Evolutionary conservation across 495 filamentous ascomycete genomes (phyloP), one percentile per base, ranked within the genome.

Genomic region (Sphaerosporella brunnea): DNA sequence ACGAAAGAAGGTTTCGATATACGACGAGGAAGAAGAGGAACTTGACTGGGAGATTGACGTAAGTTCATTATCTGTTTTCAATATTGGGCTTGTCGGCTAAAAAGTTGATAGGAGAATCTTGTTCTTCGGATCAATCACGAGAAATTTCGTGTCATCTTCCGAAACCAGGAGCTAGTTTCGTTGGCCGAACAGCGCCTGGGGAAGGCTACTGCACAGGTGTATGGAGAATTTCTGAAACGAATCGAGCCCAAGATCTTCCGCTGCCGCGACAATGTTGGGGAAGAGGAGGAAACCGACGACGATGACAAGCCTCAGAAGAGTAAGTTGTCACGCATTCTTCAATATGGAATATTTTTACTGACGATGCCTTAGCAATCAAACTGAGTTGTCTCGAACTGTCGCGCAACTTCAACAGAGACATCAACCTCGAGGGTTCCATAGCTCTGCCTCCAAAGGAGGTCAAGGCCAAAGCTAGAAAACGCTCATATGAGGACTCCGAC

Each of bases 41-140:
- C 51, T 55, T 3, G 58, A 61, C 3, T 61, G 51, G 48, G 58
- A 61, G 47, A 58, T 68, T 53, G 61, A 67, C 48, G 64, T 66
- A 45, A 43, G 63, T 61, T 49, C 13, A 2, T 21, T n/a, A 20
- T 9, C 2, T 24, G 3, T n/a, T n/a, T n/a, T n/a, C n/a, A n/a
- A n/a, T n/a, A n/a, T n/a, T n/a, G n/a, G n/a, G n/a, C n/a, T n/a
- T n/a, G n/a, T n/a, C n/a, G n/a, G n/a, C n/a, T n/a, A n/a, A n/a
- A n/a, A n/a, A n/a, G 1, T 13, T 10, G 20, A 18, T 16, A 56
- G 54, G 64, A 71, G 24, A 64, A 78, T 44, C 63, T 84, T 43
- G 72, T 83, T 18, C 66, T 96, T 37, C 77, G 82, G 23, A 69
- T 95, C 20, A 93, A 94, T 61, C 79, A 84, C 58, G 80, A 83